Conservation (phyloP, 331 rosid species). For the Arachis monticola region DNA sequence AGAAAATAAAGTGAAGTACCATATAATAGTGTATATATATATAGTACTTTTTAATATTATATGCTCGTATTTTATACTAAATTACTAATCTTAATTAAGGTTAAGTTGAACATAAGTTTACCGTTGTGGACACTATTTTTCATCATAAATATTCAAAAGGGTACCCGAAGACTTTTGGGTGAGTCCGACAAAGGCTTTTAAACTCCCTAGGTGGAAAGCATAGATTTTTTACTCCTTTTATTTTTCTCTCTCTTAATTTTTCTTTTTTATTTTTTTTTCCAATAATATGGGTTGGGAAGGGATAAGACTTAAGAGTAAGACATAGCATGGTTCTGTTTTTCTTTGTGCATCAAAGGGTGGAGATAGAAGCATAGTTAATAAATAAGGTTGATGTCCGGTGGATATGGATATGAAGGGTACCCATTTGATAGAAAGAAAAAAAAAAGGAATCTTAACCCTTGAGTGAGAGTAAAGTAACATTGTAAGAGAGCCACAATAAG, state of each 20-base stretch:
- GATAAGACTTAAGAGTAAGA: slow-evolving; percentile 5
- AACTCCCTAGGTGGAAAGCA: slow-evolving; percentile 43
- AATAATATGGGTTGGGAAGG: slow-evolving; percentile 13
- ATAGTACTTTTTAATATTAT: neutral
- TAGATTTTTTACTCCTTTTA: slow-evolving; percentile 18
- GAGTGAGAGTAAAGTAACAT: slow-evolving; percentile 45
- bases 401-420: slow-evolving; percentile 24
- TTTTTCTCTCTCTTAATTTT: neutral
- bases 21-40: neutral
- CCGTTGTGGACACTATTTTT: slow-evolving; percentile 37
- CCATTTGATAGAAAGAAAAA: slow-evolving; percentile 22
- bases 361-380: slow-evolving; percentile 44
- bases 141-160: slow-evolving; percentile 32
- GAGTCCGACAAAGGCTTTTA: slow-evolving; percentile 47
- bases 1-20: neutral
- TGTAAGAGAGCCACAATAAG: slow-evolving; percentile 43
- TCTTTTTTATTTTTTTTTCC: neutral
- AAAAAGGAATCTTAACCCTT: slow-evolving; percentile 47
- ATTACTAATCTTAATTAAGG: slow-evolving; percentile 3
- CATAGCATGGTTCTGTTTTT: slow-evolving; percentile 18
- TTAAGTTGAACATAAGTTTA: slow-evolving; percentile 10
- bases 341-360: slow-evolving; percentile 32
- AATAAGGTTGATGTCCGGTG: slow-evolving; percentile 38
- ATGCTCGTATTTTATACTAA: neutral
- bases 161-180: slow-evolving; percentile 38